Evolutionary conservation across 2,329 filamentous ascomycete species (phyloP), one percentile per base, ranked within the genome.

Genomic region (Emmonsiellopsis sp.): DNA sequence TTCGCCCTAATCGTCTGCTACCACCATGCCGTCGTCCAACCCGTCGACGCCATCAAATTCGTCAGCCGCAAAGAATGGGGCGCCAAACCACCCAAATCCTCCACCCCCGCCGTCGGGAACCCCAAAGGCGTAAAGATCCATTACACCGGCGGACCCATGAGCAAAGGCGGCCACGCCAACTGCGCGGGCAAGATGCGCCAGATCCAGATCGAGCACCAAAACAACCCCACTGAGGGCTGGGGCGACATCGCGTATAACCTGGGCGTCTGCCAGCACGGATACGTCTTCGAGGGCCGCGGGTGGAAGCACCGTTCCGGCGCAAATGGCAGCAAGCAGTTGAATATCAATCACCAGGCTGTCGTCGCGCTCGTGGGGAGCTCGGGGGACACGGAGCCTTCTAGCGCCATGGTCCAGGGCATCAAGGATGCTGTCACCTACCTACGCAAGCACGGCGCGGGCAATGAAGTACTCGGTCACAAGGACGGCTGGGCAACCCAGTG

Each of bases 231-330:
- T 11, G 38, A 54, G 7, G 46, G 43, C 8, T 54, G 32, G 13
- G 11, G 47, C 13, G 52, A 54, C 38, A 50, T 54, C 32, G 45
- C 52, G 10, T 54, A 54, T 40, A 54, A 40, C 35, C 52, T 54
- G 26, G 52, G 45, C n/a, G 52, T 54, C 20, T 54, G 52, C 52
- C 52, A 50, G 38, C 52, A 54, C 45, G 52, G 52, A 7, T 50
- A 50, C 13, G 52, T 54, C 11, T 54, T 42, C 45, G 52, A 54
- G 20, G 52, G 34, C 26, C 45, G 52, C 9, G 45, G 45, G 15
- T 15, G 26, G 11, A 37, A 44, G 20, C 40, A 43, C 38, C 46
- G 40, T 7, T 50, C 44, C 15, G 52, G 52, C 7, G 52, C 52
- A 11, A 54, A 54, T 26, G 52, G 52, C 40, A 44, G 16, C 13